Percentiles rank a stretch among this genome's conserved stretches.
Evolutionary conservation across 108 stramenopile genomes (phyloP).

Genomic region (Epithemia pelagica): DNA sequence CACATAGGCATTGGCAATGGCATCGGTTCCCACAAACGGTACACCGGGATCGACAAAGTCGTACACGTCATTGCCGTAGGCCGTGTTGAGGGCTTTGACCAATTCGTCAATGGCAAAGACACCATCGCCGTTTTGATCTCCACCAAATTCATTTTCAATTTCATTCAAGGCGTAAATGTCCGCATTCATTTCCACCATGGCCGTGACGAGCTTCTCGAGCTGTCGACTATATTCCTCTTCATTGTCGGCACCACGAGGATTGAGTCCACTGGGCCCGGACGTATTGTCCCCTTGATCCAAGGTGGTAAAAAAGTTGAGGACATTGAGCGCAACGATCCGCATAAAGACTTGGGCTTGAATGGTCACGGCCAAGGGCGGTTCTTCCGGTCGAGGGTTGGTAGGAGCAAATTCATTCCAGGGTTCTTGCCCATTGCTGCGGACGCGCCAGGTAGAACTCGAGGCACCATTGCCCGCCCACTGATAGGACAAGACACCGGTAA

Average conservation of each 20-base stretch:
- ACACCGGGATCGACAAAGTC: constrained; percentile 21
- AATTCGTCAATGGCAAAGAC: constrained; percentile 23
- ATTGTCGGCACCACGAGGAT: constrained; percentile 32
- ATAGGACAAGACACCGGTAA: constrained; percentile 22
- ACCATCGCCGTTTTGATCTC: not conserved
- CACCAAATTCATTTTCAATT: constrained; percentile 19
- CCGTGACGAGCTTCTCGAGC: constrained; percentile 22
- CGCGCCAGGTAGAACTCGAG: constrained; percentile 18
- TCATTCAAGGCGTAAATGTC: constrained; percentile 33
- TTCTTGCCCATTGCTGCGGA: constrained; percentile 12
- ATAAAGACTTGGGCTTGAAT: constrained; percentile 1
- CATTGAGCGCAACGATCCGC: constrained; percentile 22
- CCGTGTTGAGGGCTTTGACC: constrained; percentile 17
- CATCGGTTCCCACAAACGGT: constrained; percentile 19
- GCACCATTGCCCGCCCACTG: too few relatives aligned
- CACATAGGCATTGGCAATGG: constrained; percentile 27
- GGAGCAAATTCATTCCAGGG: constrained; percentile 11
- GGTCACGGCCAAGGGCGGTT: too few relatives aligned
- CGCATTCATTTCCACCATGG: constrained; percentile 16
- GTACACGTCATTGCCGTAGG: constrained; percentile 2
- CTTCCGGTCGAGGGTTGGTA: constrained; percentile 16
- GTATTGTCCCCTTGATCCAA: constrained; percentile 9
- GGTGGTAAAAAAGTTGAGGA: constrained; percentile 35
- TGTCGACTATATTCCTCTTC: constrained; percentile 32
- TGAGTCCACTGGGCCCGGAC: not conserved